Base-by-base conservation (phyloP, 2,329 filamentous ascomycete genomes). In the Aspergillus sp. region DNA sequence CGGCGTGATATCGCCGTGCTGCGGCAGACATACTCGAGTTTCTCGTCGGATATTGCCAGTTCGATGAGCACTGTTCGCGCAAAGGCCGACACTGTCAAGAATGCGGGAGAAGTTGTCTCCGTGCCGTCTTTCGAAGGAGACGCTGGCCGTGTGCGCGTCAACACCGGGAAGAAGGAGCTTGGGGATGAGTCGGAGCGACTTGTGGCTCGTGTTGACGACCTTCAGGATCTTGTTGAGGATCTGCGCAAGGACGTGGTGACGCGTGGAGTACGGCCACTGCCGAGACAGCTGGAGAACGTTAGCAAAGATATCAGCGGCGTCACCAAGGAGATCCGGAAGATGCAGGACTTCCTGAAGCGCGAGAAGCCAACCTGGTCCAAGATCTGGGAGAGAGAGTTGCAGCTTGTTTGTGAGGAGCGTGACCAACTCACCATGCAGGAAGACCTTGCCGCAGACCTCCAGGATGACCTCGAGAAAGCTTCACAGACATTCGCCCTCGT, bases 291-390 rank as follows among this genome's bases (percentile, higher is more conserved):
- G 28, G 91, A 96, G 61, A 69, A 68, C 24, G 88, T 95, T 13
- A 81, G 82, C 44, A 93, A 91, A 61, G 89, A 96, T 48, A 86
- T 98, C 41, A 78, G 79, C 30, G 64, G 71, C 34, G 78, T 91
- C 19, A 82, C 79, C 30, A 80, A 86, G 52, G 88, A 95, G 52
- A 76, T 98, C 41, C 91, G 85, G 72, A 88, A 84, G 64, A 81
- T 98, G 73, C 84, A 94, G 55, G 88, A 94, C 11, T 93, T 83
- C 66, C 75, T 98, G 64, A 80, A 79, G 48, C 75, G 77, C 29
- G 91, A 98, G 71, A 94, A 94, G 60, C 91, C 91, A 0, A 71
- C 95, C 36, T 98, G 91, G 89, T 95, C 86, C 34, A 95, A 95
- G 74, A 93, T 96, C 43, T 98, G 91, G 91, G 89, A 96, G 72